Base-by-base conservation (phyloP, 2,329 filamentous ascomycete genomes). In the Mollisiaceae sp. region DNA sequence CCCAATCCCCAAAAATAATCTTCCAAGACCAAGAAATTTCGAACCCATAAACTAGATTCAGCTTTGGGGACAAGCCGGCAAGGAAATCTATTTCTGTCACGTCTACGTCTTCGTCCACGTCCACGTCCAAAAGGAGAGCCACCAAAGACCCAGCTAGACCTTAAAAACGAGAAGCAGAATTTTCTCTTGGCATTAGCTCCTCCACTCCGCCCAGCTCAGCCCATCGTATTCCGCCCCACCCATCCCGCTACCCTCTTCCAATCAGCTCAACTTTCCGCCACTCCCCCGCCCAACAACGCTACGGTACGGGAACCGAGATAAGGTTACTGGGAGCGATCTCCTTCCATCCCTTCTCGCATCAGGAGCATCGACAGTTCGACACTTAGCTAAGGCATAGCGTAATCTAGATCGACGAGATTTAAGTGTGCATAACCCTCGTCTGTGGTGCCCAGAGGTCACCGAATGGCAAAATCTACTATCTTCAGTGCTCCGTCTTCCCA, bases 171-270 rank as follows among this genome's bases (percentile, higher is more conserved):
- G 12, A 54, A 54, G 8, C 50, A 3, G 15, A 35, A 27, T 54
- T 54, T 54, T 54, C 50, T 38, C 55, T 39, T 57, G 18, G 36
- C 55, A 57, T 57, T 57, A 38, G 55, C 35, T 50, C 18, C 24
- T 50, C 15, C 20, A 12, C 50, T 22, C 52, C 52, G 20, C 52
- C 22, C 52, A 8, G 8, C 20, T 32, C 47, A 54, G 27, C 27
- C 9, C 24, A 8, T 15, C 27, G 27, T 32, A 32, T 55, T 55
- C 52, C 52, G 52, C 52, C 22, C 50, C 22, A 35, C 32, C 20
- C 50, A 11, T 3, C 50, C 5, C 47, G 9, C 47, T n/a, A 14
- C n/a, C 11, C 24, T 2, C 15, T 18, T 47, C 43, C 15, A 5
- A 22, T 47, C 15, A 47, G 8, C 15, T 22, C 8, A 32, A 32